Evolutionary conservation across 352 stramenopile genomes (phyloP), one percentile per base, ranked within the genome.

Genomic region (Phytophthora pinifolia): DNA sequence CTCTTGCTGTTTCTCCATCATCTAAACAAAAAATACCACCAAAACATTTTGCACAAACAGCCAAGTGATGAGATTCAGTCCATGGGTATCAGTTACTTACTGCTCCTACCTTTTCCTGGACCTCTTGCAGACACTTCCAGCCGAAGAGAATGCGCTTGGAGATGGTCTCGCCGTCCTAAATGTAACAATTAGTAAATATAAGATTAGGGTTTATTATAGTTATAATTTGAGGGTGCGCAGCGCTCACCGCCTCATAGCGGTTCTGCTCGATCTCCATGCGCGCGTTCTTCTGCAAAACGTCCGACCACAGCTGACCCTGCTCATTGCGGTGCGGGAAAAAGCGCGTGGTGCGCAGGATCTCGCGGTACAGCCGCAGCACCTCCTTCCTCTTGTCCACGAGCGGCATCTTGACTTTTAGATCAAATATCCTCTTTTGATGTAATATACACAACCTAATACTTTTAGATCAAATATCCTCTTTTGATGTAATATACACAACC

Each of bases 211-310:
- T 57, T 29, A 27, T 0, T 47, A 54, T 37, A 54, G 41, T 64
- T 2, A 46, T 42, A 62, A n/a, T n/a, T n/a, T n/a, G n/a, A n/a
- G n/a, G n/a, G n/a, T 34, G 4, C 18, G 9, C 9, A 17, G 3
- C 1, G 14, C 54, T 9, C 63, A 90, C 79, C 61, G 67, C 83
- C 50, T 90, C 74, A 63, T 88, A 70, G 54, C 83, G 81, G 54
- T 84, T 77, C 57, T 84, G 60, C 65, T 94, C 83, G 38, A 94
- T 88, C 62, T 94, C 83, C 70, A 83, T 79, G 39, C 83, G 83
- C 33, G 76, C 81, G 37, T 90, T 92, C 68, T 82, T 65, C 38
- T 76, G 66, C 33, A 94, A 55, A 17, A 92, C 63, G n/a, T 54
- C 62, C 5, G 77, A 76, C 83, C 83, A 94, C 18, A 66, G 54